Percentiles rank a stretch among this genome's conserved stretches.
Evolutionary conservation across 345 rosid species (phyloP).

Genomic region (Arabis alpina): DNA sequence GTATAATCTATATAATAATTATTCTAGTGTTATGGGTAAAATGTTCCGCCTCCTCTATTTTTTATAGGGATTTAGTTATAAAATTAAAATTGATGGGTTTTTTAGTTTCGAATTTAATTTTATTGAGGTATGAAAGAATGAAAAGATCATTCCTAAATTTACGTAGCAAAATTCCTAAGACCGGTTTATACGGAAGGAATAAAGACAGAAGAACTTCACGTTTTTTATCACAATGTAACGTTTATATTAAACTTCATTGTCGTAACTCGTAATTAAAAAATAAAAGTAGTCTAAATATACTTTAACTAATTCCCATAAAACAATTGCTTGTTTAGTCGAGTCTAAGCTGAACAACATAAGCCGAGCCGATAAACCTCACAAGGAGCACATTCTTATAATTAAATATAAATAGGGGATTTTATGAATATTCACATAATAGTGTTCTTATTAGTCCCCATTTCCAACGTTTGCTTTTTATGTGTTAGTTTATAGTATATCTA

Average conservation of each 20-base stretch:
- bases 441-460: constrained; percentile 13
- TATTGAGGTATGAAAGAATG: constrained; percentile 26
- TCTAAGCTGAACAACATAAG: constrained; percentile 33
- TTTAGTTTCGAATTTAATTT: not conserved
- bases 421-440: constrained; percentile 39
- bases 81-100: not conserved
- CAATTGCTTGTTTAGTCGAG: not conserved
- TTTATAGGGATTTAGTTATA: too few species aligned
- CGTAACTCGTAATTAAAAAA: constrained; percentile 21
- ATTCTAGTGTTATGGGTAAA: too few species aligned
- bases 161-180: constrained; percentile 43
- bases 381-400: not conserved
- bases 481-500: constrained; percentile 7
- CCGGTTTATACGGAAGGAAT: constrained; percentile 48
- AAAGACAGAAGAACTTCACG: constrained; percentile 41
- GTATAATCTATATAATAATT: too few species aligned
- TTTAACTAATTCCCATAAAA: constrained; percentile 10
- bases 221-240: constrained; percentile 42
- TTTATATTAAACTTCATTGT: constrained; percentile 23
- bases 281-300: not conserved
- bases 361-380: constrained; percentile 14
- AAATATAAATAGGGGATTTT: constrained; percentile 19
- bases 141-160: constrained; percentile 32
- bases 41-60: too few species aligned
- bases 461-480: constrained; percentile 21